These are phyloP conservation scores for Talaromyces sp. DNA, from an alignment of 2,329 filamentous ascomycete genomes.

Conservation along the genomic window DNA sequence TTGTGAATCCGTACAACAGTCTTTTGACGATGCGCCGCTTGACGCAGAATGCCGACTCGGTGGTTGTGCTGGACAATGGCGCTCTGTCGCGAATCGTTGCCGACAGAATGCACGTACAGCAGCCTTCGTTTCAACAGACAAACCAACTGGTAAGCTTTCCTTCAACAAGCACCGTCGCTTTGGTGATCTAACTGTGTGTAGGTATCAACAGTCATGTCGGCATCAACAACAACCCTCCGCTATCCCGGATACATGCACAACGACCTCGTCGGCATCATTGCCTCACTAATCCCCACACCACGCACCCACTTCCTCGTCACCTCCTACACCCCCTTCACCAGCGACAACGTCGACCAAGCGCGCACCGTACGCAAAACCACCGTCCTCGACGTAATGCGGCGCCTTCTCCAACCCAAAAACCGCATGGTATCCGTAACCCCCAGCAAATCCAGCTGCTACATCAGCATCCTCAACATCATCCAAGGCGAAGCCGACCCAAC, in stretches of 20 bases:
- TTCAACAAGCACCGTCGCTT: too few species aligned
- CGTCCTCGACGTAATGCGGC: constrained; percentile 93
- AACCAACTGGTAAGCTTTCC: constrained; percentile 69
- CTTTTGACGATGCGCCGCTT: constrained; percentile 83
- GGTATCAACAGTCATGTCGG: constrained; percentile 96
- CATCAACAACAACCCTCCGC: constrained; percentile 88
- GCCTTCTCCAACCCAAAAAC: constrained; percentile 94
- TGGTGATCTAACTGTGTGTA: constrained; percentile 24
- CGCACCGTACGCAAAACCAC: constrained; percentile 98
- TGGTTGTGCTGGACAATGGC: constrained; percentile 91
- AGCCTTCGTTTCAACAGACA: constrained; percentile 93
- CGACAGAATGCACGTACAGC: constrained; percentile 87
- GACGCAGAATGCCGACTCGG: constrained; percentile 94
- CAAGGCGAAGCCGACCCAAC: constrained; percentile 97
- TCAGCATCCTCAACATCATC: constrained; percentile 97
- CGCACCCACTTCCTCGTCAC: constrained; percentile 98
- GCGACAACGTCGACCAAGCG: constrained; percentile 90
- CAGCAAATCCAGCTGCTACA: constrained; percentile 97
- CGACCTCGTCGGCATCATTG: constrained; percentile 93
- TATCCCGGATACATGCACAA: constrained; percentile 99
- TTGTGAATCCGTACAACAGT: constrained; percentile 98
- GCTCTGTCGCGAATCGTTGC: constrained; percentile 90
- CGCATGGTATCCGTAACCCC: constrained; percentile 97
- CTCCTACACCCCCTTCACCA: constrained; percentile 95
- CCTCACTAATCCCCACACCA: constrained; percentile 90